Base-by-base conservation (phyloP, 805 yeast genomes). In the Pichia kluyveri region DNA sequence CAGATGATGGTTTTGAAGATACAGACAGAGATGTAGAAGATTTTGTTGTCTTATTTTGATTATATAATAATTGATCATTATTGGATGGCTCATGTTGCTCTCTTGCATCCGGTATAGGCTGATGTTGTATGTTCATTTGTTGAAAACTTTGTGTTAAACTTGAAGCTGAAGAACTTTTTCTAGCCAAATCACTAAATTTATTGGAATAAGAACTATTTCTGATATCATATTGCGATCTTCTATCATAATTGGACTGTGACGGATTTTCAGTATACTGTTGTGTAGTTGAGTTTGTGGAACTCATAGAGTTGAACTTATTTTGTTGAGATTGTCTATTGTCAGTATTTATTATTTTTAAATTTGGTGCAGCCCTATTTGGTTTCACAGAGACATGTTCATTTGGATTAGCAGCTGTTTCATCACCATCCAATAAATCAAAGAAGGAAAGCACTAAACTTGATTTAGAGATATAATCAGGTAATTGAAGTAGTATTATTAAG, bases 391-490 rank as follows among this genome's bases (percentile, higher is more conserved):
- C 32, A 15, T 44, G 48, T 19, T 56, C 52, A 37, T 53, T 55
- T 42, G 48, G 41, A 42, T 45, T 48, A 1, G 52, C 6, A n/a
- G 42, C n/a, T 10, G 32, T 15, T 27, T 40, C 32, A 12, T 85
- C 91, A 42, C 83, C 85, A 4, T 76, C 77, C 39, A 76, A 67
- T 4, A 86, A 63, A 8, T 79, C 83, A 64, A 93, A 93, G 46
- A 93, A 73, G 37, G 76, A 71, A 52, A 79, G 76, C 1, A 89
- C 95, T 49, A 80, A 76, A 31, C 72, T 74, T 15, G 85, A 79
- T 47, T 79, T 76, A 2, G 93, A 78, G 31, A 93, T 85, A 57
- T 89, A 82, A 14, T 70, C 67, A 0, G 98, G 98, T 59, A 91
- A 72, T 40, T 76, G 71, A 32, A 87, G 73, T 52, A 91, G 65